phyloP scores from a whole-genome alignment of 352 stramenopile genomes.

The Phytophthora citrophthora region DNA sequence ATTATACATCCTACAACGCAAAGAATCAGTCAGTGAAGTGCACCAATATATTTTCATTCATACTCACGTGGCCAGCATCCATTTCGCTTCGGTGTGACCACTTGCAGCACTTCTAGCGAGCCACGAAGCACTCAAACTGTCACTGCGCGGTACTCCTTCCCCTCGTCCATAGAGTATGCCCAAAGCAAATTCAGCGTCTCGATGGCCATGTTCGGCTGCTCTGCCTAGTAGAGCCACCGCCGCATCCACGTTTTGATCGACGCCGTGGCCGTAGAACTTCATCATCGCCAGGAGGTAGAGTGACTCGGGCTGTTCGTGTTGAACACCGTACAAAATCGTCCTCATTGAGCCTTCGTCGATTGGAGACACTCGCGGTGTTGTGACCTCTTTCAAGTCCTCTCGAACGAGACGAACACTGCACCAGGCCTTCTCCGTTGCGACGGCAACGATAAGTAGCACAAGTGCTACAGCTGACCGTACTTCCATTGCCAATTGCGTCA shows the following conservation, averaged over 20 bases:
- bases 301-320: conserved; percentile 45
- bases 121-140: conserved; percentile 44
- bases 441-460: conserved; percentile 7
- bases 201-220: conserved; percentile 36
- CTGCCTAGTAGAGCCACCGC: conserved; percentile 38
- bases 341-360: conserved; percentile 41
- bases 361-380: conserved; percentile 15
- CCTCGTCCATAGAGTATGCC: conserved; percentile 47
- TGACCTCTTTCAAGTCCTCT: conserved; percentile 31
- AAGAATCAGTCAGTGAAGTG: conserved; percentile 1
- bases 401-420: conserved; percentile 20
- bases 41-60: neutral
- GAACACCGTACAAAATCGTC: conserved; percentile 41
- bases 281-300: conserved; percentile 61
- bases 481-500: conserved; percentile 3
- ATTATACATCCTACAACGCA: conserved; percentile 39
- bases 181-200: conserved; percentile 55
- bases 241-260: conserved; percentile 32
- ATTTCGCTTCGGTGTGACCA: conserved; percentile 53
- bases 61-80: conserved; percentile 58
- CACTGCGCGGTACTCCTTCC: conserved; percentile 34
- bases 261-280: conserved; percentile 58
- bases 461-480: neutral
- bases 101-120: conserved; percentile 43
- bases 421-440: neutral